Conservation (phyloP, 306 rosid genomes). For the Trifolium dubium region DNA sequence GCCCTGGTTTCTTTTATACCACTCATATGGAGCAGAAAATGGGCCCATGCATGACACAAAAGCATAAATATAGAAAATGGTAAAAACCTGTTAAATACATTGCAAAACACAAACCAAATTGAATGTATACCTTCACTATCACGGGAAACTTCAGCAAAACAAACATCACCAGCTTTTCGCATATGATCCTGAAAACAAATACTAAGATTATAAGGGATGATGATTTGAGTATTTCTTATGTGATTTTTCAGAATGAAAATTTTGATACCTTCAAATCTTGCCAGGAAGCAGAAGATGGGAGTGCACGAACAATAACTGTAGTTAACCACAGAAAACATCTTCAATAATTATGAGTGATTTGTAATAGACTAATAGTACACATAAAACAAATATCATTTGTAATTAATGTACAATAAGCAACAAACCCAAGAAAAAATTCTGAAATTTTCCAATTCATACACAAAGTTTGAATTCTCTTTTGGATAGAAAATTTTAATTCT, state of each 20-base stretch:
- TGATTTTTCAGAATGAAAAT: conserved; percentile 11
- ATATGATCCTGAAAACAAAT: conserved; percentile 84
- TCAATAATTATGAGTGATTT: not conserved
- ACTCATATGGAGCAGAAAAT: conserved; percentile 7
- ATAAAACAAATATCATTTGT: not conserved
- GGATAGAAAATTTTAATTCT: not conserved
- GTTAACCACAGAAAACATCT: conserved; percentile 19
- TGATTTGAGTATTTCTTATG: conserved; percentile 7
- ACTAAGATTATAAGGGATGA: conserved; percentile 13
- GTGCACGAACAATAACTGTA: conserved; percentile 94
- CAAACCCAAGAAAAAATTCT: not conserved
- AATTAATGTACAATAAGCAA: conserved; percentile 12
- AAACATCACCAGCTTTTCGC: conserved; percentile 99
- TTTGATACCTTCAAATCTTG: conserved; percentile 90
- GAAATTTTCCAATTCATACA: conserved; percentile 7
- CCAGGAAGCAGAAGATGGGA: conserved; percentile 99
- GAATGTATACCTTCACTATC: conserved; percentile 81
- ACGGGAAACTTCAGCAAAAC: conserved; percentile 98
- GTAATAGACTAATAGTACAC: not conserved
- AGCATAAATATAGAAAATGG: not conserved
- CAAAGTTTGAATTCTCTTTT: not conserved
- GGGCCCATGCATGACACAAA: not conserved
- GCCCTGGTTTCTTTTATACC: not conserved
- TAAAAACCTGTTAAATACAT: not conserved
- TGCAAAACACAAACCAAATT: conserved; percentile 13